phyloP scores from a whole-genome alignment of 768 basidiomycete genomes.

The Dentipellis sp. region DNA sequence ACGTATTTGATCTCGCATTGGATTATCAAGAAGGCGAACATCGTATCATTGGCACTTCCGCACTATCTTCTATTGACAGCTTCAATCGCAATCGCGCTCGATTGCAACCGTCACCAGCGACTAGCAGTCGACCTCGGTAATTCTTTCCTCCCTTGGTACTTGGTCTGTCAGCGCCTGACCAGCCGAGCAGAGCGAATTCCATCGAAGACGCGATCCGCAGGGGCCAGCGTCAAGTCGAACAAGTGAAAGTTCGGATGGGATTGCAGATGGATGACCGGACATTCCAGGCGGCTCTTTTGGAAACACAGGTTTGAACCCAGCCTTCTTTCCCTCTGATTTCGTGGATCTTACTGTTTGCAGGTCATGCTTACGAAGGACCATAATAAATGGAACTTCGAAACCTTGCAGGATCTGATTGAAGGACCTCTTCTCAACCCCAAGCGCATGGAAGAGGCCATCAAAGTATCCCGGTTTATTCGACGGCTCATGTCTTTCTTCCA shows the following conservation, averaged over 20 bases:
- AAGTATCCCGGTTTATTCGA: slow-evolving; percentile 81
- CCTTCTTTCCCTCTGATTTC: background rate
- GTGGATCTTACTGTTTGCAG: slow-evolving; percentile 25
- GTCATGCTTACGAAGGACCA: slow-evolving; percentile 85
- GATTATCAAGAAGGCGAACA: slow-evolving; percentile 71
- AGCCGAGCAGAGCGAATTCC: slow-evolving; percentile 54
- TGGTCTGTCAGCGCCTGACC: background rate
- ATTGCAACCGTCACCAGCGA: slow-evolving; percentile 47
- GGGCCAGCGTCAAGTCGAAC: slow-evolving; percentile 86
- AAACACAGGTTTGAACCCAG: slow-evolving; percentile 59
- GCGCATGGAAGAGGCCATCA: slow-evolving; percentile 90
- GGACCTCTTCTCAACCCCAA: slow-evolving; percentile 88
- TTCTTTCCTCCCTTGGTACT: slow-evolving; percentile 6
- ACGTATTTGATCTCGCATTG: slow-evolving; percentile 77
- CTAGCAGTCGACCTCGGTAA: slow-evolving; percentile 56
- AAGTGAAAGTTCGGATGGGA: slow-evolving; percentile 79
- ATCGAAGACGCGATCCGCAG: slow-evolving; percentile 81
- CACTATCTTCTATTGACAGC: slow-evolving; percentile 83
- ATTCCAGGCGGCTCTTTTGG: slow-evolving; percentile 77
- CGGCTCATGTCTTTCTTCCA: slow-evolving; percentile 90
- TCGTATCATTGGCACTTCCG: slow-evolving; percentile 74
- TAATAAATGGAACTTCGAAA: slow-evolving; percentile 88
- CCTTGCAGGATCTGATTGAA: slow-evolving; percentile 80
- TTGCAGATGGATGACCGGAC: slow-evolving; percentile 94
- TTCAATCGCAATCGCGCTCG: slow-evolving; percentile 84